Evolutionary conservation across 1,139 yeast genomes (phyloP).

Genomic region (Candida neerlandica): DNA sequence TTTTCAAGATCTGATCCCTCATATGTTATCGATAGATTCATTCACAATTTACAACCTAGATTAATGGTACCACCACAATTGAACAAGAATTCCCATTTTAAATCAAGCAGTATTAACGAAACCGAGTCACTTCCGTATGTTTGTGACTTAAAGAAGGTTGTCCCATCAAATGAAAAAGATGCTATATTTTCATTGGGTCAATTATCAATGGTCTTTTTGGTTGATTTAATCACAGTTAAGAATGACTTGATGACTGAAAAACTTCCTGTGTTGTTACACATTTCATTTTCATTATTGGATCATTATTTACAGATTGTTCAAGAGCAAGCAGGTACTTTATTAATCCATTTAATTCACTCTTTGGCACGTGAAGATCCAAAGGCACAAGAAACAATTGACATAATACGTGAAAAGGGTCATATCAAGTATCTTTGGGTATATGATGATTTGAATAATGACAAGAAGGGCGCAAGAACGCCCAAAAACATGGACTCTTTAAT

Average conservation of each 20-base stretch:
- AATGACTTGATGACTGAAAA: slow-evolving; percentile 56
- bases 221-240: slow-evolving; percentile 71
- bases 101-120: slow-evolving; percentile 9
- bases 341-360: slow-evolving; percentile 72
- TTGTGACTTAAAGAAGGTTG: slow-evolving; percentile 64
- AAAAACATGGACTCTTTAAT: slow-evolving; percentile 82
- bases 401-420: slow-evolving; percentile 51
- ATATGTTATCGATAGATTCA: slow-evolving; percentile 62
- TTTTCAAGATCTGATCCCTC: slow-evolving; percentile 59
- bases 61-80: slow-evolving; percentile 78
- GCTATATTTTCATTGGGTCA: slow-evolving; percentile 88
- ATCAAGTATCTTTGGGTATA: slow-evolving; percentile 69
- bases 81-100: not conserved
- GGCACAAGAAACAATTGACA: slow-evolving; percentile 53
- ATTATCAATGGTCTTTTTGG: slow-evolving; percentile 78
- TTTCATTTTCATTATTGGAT: slow-evolving; percentile 77
- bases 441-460: slow-evolving; percentile 79
- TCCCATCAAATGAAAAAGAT: slow-evolving; percentile 66
- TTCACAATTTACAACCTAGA: slow-evolving; percentile 75
- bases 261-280: slow-evolving; percentile 80
- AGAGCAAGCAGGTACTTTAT: slow-evolving; percentile 77
- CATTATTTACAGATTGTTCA: slow-evolving; percentile 84
- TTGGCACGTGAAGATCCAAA: slow-evolving; percentile 59
- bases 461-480: slow-evolving; percentile 84
- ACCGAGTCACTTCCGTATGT: slow-evolving; percentile 59